Evolutionary conservation across 257 asterid species (phyloP), one percentile per base, ranked within the genome.

Genomic region (Agastache rugosa): DNA sequence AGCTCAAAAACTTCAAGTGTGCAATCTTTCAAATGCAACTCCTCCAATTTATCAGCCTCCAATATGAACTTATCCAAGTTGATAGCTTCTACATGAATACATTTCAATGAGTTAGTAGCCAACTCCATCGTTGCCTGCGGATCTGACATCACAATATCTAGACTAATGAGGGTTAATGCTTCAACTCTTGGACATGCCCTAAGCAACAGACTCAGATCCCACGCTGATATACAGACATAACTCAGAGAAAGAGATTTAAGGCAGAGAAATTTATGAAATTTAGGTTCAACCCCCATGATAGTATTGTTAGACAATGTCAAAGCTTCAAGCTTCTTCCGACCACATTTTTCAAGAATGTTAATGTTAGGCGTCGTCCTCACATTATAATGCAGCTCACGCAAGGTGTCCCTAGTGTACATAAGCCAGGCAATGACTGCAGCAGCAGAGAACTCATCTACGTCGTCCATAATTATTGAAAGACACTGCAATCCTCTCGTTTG

Each of bases 71-170:
- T 92, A 77, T 92, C 96, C 93, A 92, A 81, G 71, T 92, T 90
- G 60, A 92, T 80, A 39, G 92, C 90, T 75, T 92, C 98, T 15
- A 88, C 91, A 53, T 88, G 87, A 58, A 92, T 83, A 79, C 86
- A 91, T 81, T 87, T 89, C 29, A 90, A 63, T 0, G 98, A 90
- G 81, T 55, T 75, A 80, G 96, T 90, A 65, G 88, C 81, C 79
- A 93, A 77, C 53, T 84, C 96, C 91, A 93, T 88, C 3, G 82
- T 84, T 8, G 94, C 89, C 80, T 86, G 93, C 8, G 89, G 85
- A 79, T 93, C 98, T 8, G 98, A 93, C 96, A 89, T 89, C 75
- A 86, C 89, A 74, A 90, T 84, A 74, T 90, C 96, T 11, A 88
- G 88, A 83, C 89, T 89, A 54, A 89, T 80, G 53, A 93, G 86